Evolutionary conservation across 2,329 filamentous ascomycete species (phyloP).

Genomic region (Fusarium scirpi): DNA sequence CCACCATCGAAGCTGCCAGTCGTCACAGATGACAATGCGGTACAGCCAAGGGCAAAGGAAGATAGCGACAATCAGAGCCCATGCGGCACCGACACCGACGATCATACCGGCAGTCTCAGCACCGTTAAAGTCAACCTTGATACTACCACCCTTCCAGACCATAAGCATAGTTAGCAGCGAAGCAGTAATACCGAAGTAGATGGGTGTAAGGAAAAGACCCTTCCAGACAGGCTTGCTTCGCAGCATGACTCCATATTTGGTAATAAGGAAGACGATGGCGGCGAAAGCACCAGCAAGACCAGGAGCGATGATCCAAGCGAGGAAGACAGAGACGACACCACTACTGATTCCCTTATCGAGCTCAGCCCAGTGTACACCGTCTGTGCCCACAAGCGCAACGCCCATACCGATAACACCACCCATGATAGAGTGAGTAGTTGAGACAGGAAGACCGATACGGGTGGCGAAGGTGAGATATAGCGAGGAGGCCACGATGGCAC

Average conservation of each 20-base stretch:
- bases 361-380: slow-evolving; percentile 67
- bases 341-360: slow-evolving; percentile 53
- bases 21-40: slow-evolving; percentile 67
- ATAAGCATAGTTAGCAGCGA: slow-evolving; percentile 71
- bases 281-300: slow-evolving; percentile 66
- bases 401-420: slow-evolving; percentile 71
- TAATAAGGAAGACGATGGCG: slow-evolving; percentile 67
- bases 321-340: slow-evolving; percentile 66
- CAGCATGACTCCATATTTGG: slow-evolving; percentile 69
- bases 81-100: slow-evolving; percentile 64
- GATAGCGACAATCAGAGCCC: slow-evolving; percentile 59
- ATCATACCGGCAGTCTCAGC: slow-evolving; percentile 65
- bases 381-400: slow-evolving; percentile 64
- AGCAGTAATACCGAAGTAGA: slow-evolving; percentile 69
- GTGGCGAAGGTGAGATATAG: slow-evolving; percentile 69
- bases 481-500: slow-evolving; percentile 65
- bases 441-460: slow-evolving; percentile 66
- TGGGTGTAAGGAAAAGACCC: slow-evolving; percentile 64
- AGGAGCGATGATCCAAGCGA: slow-evolving; percentile 72
- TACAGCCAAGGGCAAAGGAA: slow-evolving; percentile 72
- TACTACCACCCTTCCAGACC: slow-evolving; percentile 65
- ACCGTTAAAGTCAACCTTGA: slow-evolving; percentile 54
- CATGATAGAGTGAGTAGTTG: slow-evolving; percentile 72
- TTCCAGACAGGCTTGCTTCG: slow-evolving; percentile 65
- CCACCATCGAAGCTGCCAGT: slow-evolving; percentile 70